Evolutionary conservation across 352 stramenopile genomes (phyloP).

Genomic region (Phytopythium chamaehyphon): DNA sequence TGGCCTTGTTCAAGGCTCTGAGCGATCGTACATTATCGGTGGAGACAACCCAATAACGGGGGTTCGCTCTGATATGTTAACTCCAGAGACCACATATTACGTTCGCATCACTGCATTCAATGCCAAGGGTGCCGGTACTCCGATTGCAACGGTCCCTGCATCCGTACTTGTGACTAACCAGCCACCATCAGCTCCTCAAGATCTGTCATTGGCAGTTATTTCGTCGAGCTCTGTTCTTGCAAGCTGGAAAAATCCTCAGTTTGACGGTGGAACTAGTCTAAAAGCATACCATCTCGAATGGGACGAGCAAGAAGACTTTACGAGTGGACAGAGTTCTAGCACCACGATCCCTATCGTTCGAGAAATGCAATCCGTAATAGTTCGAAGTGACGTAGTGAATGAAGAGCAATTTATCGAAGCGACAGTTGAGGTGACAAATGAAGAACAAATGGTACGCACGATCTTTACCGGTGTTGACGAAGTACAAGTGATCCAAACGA

Average conservation of each 20-base stretch:
- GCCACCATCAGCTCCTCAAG: constrained; percentile 48
- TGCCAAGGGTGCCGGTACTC: constrained; percentile 54
- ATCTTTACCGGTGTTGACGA: constrained; percentile 83
- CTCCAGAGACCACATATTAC: constrained; percentile 71
- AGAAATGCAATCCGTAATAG: constrained; percentile 87
- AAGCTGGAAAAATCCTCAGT: constrained; percentile 85
- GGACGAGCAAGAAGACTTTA: constrained; percentile 78
- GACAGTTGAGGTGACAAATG: constrained; percentile 94
- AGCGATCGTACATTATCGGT: constrained; percentile 85
- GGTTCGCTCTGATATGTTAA: constrained; percentile 78
- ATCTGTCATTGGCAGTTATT: constrained; percentile 48
- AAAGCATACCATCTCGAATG: constrained; percentile 74
- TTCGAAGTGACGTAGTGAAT: constrained; percentile 81
- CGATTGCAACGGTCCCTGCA: constrained; percentile 33
- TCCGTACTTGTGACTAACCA: constrained; percentile 55
- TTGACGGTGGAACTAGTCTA: constrained; percentile 88
- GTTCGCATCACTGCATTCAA: constrained; percentile 82
- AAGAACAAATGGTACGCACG: constrained; percentile 93
- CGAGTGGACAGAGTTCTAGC: constrained; percentile 62
- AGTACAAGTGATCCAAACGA: constrained; percentile 84
- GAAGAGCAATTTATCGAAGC: constrained; percentile 94
- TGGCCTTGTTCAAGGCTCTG: constrained; percentile 42
- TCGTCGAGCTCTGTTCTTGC: constrained; percentile 75
- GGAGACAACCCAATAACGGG: constrained; percentile 92
- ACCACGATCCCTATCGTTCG: constrained; percentile 83